Evolutionary conservation across 2,329 filamentous ascomycete species (phyloP).

Genomic region (Calonectria fujianensis): DNA sequence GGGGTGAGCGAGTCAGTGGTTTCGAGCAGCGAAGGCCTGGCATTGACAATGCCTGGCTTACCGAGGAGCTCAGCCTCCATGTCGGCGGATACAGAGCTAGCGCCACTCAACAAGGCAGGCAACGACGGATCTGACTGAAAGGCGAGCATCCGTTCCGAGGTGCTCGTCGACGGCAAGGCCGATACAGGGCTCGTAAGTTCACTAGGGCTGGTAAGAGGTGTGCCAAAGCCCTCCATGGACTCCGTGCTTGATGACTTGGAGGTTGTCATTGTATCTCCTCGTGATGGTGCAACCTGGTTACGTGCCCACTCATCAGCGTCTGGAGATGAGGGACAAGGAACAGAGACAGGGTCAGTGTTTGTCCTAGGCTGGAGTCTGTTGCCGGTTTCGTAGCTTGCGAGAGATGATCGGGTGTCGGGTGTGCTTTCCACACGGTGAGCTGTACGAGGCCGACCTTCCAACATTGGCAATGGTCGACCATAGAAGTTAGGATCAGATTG

Average conservation of each 20-base stretch:
- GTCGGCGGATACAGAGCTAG: constrained; percentile 79
- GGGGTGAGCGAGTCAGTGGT: constrained; percentile 74
- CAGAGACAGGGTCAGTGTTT: constrained; percentile 50
- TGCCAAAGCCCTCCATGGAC: constrained; percentile 69
- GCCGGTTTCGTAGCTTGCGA: constrained; percentile 42
- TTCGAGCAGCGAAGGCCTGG: constrained; percentile 67
- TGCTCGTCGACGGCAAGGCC: constrained; percentile 62
- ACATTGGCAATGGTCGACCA: constrained; percentile 47
- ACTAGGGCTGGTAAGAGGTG: constrained; percentile 74
- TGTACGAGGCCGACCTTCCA: constrained; percentile 69
- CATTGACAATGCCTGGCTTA: constrained; percentile 67
- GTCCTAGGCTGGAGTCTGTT: constrained; percentile 29
- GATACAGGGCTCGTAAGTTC: constrained; percentile 71
- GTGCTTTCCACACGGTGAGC: constrained; percentile 65
- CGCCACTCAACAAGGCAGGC: constrained; percentile 77
- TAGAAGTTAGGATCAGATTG: constrained; percentile 68
- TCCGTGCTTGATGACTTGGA: constrained; percentile 71
- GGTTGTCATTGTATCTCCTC: constrained; percentile 66
- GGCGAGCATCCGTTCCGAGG: constrained; percentile 68
- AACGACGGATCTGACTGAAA: constrained; percentile 80
- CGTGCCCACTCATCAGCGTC: constrained; percentile 63
- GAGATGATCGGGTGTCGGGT: constrained; percentile 43
- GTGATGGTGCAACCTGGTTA: constrained; percentile 58
- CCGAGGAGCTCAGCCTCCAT: constrained; percentile 76
- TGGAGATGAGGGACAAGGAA: constrained; percentile 68